Conservation (phyloP, 257 asterid species). For the Rhazya stricta region DNA sequence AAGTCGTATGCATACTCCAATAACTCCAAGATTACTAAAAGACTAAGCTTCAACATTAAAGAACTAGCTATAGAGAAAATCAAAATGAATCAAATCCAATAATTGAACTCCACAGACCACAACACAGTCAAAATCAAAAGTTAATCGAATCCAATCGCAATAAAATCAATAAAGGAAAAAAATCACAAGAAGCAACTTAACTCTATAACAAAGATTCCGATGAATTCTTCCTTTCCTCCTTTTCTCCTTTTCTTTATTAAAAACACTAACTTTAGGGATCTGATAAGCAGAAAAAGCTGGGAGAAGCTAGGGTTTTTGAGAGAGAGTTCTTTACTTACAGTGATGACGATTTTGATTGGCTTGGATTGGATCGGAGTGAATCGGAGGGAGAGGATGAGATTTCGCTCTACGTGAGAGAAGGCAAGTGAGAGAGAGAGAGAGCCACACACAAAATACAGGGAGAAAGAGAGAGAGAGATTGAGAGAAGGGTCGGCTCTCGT, state of each 20-base stretch:
- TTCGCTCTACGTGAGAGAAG: slow-evolving; percentile 16
- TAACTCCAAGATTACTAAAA: background rate
- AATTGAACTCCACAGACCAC: slow-evolving; percentile 13
- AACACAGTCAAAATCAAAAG: slow-evolving; percentile 18
- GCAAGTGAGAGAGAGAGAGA: slow-evolving; percentile 30
- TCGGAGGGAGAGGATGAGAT: slow-evolving; percentile 34
- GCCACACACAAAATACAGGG: slow-evolving; percentile 32
- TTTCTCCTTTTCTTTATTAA: background rate
- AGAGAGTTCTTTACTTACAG: slow-evolving; percentile 35
- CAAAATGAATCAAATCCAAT: background rate
- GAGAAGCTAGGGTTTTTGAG: slow-evolving; percentile 19
- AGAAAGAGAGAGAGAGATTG: slow-evolving; percentile 28
- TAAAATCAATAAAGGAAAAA: slow-evolving; percentile 8
- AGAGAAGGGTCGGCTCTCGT: slow-evolving; percentile 30
- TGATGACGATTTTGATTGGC: slow-evolving; percentile 28
- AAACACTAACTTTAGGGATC: slow-evolving; percentile 14
- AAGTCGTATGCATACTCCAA: background rate
- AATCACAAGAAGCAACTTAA: slow-evolving; percentile 11
- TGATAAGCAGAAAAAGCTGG: background rate
- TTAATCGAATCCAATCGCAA: slow-evolving; percentile 17
- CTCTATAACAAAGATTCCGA: slow-evolving; percentile 5
- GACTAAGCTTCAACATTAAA: background rate
- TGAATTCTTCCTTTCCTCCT: background rate
- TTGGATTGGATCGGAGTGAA: slow-evolving; percentile 41
- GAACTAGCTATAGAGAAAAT: background rate